These are phyloP conservation scores for Chrysophaeum taylorii DNA, from an alignment of 352 stramenopile genomes.

Conservation along the genomic window DNA sequence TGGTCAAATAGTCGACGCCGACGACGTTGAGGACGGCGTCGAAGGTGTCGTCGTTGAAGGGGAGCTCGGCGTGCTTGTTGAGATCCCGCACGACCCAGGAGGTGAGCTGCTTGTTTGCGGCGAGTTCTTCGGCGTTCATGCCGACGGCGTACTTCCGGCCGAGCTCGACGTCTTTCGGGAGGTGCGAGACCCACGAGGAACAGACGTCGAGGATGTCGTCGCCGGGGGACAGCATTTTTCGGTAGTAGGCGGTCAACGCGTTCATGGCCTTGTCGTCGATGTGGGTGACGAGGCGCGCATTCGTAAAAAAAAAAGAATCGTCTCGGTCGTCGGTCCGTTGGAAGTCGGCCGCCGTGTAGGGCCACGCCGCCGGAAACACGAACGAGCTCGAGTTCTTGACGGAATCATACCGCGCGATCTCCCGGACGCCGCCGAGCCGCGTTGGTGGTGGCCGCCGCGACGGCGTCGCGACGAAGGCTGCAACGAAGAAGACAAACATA, in stretches of 20 bases:
- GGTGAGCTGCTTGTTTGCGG: conserved; percentile 54
- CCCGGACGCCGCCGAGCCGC: no score
- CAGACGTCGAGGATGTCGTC: conserved; percentile 45
- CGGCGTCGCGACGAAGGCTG: no score
- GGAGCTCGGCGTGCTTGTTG: conserved; percentile 54
- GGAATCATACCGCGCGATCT: no score
- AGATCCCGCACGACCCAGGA: conserved; percentile 60
- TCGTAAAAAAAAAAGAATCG: conserved; percentile 40
- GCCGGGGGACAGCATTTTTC: conserved; percentile 27
- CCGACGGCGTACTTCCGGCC: conserved; percentile 45
- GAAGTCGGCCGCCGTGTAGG: conserved; percentile 37
- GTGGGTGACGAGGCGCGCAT: conserved; percentile 44
- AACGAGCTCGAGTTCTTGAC: no score
- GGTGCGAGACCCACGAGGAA: conserved; percentile 42
- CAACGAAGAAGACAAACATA: no score
- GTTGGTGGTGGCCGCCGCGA: no score
- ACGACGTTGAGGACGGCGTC: conserved; percentile 67
- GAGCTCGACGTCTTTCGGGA: conserved; percentile 27
- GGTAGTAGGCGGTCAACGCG: conserved; percentile 38
- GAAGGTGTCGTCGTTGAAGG: conserved; percentile 54
- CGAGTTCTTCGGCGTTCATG: conserved; percentile 68
- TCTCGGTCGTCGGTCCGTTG: conserved; percentile 39
- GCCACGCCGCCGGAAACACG: conserved; percentile 36
- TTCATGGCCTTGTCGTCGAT: conserved; percentile 44
- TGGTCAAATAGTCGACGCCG: conserved; percentile 60